Conservation (phyloP, 1,284 basidiomycete species). For the Austroboletus novae-zelandiae region DNA sequence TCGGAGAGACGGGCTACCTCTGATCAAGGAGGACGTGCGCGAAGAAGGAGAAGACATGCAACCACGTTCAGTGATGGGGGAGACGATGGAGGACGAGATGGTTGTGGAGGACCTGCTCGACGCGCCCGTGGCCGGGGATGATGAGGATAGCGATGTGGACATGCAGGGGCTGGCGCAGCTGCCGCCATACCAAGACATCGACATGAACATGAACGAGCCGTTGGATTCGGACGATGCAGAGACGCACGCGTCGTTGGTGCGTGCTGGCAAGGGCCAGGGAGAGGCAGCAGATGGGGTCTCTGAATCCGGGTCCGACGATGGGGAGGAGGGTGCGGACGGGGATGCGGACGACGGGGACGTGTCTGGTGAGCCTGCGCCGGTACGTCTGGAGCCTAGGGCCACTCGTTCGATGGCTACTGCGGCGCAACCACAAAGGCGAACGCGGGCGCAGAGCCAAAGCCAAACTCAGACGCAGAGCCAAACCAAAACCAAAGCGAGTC, state of each 20-base stretch:
- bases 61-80: not conserved
- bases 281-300: not conserved
- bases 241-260: constrained; percentile 20
- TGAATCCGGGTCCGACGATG: not conserved
- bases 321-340: not conserved
- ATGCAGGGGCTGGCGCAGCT: not conserved
- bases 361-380: not conserved
- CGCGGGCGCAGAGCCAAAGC: not conserved
- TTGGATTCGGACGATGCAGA: constrained; percentile 32
- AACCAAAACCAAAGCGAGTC: not conserved
- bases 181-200: constrained; percentile 13
- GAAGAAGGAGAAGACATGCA: not conserved
- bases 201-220: constrained; percentile 15
- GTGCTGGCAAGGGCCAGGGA: not conserved
- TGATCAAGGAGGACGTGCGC: constrained; percentile 12
- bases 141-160: not conserved
- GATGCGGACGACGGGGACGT: constrained; percentile 15
- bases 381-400: not conserved
- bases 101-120: constrained; percentile 25
- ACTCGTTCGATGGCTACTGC: constrained; percentile 10
- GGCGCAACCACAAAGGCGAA: not conserved
- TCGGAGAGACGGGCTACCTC: not conserved
- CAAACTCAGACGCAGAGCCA: not conserved
- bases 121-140: not conserved
- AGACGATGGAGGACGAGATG: constrained; percentile 19